Evolutionary conservation across 805 yeast genomes (phyloP).

Genomic region (Sugiyamaella valdiviana): DNA sequence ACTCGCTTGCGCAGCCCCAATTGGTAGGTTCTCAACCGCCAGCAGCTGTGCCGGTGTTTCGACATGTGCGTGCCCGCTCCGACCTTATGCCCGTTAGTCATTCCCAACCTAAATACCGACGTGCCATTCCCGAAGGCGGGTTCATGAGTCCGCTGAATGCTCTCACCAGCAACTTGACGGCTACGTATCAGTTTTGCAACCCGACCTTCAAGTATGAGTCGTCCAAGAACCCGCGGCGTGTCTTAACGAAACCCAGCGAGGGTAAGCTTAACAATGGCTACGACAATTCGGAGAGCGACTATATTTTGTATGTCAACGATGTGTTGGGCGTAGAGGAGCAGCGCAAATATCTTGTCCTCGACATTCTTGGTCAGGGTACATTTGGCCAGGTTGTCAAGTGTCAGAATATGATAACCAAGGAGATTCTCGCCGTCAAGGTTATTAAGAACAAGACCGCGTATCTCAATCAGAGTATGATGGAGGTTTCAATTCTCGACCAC

Average conservation of each 20-base stretch:
- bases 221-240: slow-evolving; percentile 83
- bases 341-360: slow-evolving; percentile 80
- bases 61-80: slow-evolving; percentile 30
- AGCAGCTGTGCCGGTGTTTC: slow-evolving; percentile 27
- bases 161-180: slow-evolving; percentile 65
- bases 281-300: slow-evolving; percentile 86
- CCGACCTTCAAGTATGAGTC: slow-evolving; percentile 78
- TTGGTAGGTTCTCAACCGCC: slow-evolving; percentile 8
- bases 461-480: slow-evolving; percentile 85
- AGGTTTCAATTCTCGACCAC: slow-evolving; percentile 77
- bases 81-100: slow-evolving; percentile 30
- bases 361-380: slow-evolving; percentile 91
- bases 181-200: slow-evolving; percentile 79
- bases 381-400: slow-evolving; percentile 98
- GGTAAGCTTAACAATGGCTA: slow-evolving; percentile 73
- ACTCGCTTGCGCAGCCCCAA: not conserved
- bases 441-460: slow-evolving; percentile 89
- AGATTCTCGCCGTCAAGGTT: slow-evolving; percentile 89
- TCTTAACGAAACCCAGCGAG: slow-evolving; percentile 86
- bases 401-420: slow-evolving; percentile 70
- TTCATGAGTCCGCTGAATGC: slow-evolving; percentile 61
- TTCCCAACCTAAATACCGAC: slow-evolving; percentile 28
- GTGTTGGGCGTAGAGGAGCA: slow-evolving; percentile 82
- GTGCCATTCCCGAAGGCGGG: slow-evolving; percentile 36
- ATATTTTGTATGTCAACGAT: slow-evolving; percentile 90